phyloP scores from a whole-genome alignment of 352 stramenopile genomes.

The Pelagophyceae sp. region DNA sequence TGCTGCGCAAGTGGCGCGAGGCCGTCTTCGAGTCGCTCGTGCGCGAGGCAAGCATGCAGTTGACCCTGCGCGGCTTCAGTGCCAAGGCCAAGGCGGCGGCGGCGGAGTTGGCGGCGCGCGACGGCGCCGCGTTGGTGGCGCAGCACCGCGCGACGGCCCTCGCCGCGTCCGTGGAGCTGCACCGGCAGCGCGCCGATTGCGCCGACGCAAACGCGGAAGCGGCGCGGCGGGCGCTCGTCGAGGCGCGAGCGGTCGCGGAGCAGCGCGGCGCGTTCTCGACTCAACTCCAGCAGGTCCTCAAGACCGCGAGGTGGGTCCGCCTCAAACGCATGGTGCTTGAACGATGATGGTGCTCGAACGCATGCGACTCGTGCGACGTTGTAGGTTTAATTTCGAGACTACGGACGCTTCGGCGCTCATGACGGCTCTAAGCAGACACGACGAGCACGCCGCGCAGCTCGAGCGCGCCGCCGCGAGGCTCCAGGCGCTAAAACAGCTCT shows the following conservation, averaged over 20 bases:
- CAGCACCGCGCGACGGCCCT: neutral
- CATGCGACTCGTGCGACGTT: too few relatives aligned
- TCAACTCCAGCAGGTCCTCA: neutral
- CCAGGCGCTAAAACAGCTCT: neutral
- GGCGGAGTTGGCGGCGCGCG: neutral
- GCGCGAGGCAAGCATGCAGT: neutral
- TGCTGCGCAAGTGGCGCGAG: neutral
- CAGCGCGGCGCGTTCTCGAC: neutral
- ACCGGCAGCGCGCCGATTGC: neutral
- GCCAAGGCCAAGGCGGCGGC: too few relatives aligned
- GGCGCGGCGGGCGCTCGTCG: neutral
- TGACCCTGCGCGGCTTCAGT: too few relatives aligned
- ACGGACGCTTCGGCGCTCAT: neutral
- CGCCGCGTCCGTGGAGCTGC: neutral
- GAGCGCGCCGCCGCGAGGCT: neutral
- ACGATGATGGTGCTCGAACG: too few relatives aligned
- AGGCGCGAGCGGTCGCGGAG: neutral
- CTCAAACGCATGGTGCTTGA: too few relatives aligned
- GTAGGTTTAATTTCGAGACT: too few relatives aligned
- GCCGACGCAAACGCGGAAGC: neutral
- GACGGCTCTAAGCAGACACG: neutral
- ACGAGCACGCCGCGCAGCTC: conserved; percentile 4
- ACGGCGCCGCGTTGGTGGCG: neutral
- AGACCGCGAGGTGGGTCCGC: neutral
- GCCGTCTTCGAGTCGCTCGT: neutral